These are phyloP conservation scores for Mycena floridula DNA, from an alignment of 768 basidiomycete genomes.

Conservation along the genomic window DNA sequence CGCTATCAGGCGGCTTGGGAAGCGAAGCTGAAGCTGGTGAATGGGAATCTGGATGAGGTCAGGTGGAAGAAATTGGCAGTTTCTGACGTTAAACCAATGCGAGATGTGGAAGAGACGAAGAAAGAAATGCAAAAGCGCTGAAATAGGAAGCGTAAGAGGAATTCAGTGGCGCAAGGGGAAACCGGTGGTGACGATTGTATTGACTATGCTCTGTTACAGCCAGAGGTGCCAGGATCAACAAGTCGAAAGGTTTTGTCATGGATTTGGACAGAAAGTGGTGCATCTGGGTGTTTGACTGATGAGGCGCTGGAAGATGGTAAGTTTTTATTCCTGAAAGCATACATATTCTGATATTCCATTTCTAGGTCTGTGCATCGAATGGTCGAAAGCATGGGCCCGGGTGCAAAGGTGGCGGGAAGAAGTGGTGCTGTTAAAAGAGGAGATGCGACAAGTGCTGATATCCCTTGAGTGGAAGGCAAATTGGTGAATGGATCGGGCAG, in stretches of 20 bases:
- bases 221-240: not conserved
- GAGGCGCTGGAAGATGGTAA: not conserved
- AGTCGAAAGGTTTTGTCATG: not conserved
- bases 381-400: slow-evolving; percentile 1
- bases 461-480: not conserved
- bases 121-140: too few relatives aligned
- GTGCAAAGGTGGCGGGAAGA: slow-evolving; percentile 2
- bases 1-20: too few relatives aligned
- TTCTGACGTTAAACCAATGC: not conserved
- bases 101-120: not conserved
- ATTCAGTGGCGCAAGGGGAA: too few relatives aligned
- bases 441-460: not conserved
- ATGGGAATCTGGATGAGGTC: too few relatives aligned
- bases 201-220: too few relatives aligned
- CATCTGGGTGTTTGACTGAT: not conserved
- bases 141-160: too few relatives aligned
- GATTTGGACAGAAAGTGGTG: not conserved
- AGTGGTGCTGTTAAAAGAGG: slow-evolving; percentile 1
- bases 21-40: too few relatives aligned
- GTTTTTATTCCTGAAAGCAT: not conserved
- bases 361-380: slow-evolving; percentile 3
- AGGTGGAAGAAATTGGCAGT: not conserved
- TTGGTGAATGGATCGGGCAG: not conserved
- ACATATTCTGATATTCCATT: not conserved
- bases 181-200: too few relatives aligned